Evolutionary conservation across 805 yeast genomes (phyloP).

Genomic region (Dipodascus albidus): DNA sequence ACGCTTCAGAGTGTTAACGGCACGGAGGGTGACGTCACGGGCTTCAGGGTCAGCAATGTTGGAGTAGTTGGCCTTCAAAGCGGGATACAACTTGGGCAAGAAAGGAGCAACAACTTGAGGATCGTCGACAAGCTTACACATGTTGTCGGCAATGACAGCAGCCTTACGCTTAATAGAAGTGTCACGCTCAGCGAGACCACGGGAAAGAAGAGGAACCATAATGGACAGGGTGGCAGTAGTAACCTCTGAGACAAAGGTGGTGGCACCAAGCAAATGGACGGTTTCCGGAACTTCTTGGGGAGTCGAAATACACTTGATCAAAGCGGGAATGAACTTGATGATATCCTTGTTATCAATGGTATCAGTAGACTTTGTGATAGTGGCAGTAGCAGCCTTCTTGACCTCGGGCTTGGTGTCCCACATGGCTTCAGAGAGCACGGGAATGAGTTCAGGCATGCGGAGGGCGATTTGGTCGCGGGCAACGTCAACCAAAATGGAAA

Average conservation of each 20-base stretch:
- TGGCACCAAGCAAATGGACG: conserved; percentile 97
- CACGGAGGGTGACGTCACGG: conserved; percentile 96
- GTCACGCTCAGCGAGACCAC: conserved; percentile 99
- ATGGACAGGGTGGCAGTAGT: conserved; percentile 98
- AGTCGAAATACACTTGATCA: conserved; percentile 92
- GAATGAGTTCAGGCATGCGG: conserved; percentile 99
- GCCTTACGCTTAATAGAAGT: conserved; percentile 99
- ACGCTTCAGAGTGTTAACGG: conserved; percentile 93
- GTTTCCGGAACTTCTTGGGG: conserved; percentile 98
- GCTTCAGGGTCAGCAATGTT: conserved; percentile 99
- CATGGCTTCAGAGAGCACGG: conserved; percentile 98
- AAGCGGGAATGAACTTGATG: conserved; percentile 96
- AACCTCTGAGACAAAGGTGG: conserved; percentile 98
- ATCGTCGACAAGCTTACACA: conserved; percentile 99
- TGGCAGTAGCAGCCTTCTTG: conserved; percentile 89
- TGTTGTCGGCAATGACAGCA: conserved; percentile 98
- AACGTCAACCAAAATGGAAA: conserved; percentile 79
- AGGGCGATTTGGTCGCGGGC: conserved; percentile 94
- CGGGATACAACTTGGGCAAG: conserved; percentile 90
- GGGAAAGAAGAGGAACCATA: conserved; percentile 96
- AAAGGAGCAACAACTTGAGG: conserved; percentile 99
- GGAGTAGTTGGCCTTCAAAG: conserved; percentile 85
- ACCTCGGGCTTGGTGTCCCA: conserved; percentile 99
- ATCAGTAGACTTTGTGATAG: conserved; percentile 93
- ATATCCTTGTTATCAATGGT: conserved; percentile 99